A percentile compares a stretch with the other conserved stretches of the same genome.
phyloP scores from a whole-genome alignment of 2,329 filamentous ascomycete genomes.

The Colletotrichum incanum region DNA sequence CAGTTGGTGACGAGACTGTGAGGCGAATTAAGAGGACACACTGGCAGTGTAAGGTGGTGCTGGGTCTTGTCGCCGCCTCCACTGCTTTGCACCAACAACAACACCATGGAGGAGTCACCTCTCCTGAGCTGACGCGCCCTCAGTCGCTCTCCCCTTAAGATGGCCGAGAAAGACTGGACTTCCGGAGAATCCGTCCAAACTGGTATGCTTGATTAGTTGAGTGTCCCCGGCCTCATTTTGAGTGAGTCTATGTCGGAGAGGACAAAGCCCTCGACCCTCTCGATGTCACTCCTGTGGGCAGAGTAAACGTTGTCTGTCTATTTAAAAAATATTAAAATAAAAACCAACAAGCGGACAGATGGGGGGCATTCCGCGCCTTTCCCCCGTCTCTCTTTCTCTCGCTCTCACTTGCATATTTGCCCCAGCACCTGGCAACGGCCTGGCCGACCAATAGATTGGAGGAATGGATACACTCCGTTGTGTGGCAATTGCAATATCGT shows the following conservation, averaged over 20 bases:
- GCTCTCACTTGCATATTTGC: conserved; percentile 23
- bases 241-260: background rate
- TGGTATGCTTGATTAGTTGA: background rate
- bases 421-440: conserved; percentile 32
- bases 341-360: background rate
- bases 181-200: background rate
- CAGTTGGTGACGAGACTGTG: conserved; percentile 3
- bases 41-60: conserved; percentile 3
- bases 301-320: background rate
- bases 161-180: background rate
- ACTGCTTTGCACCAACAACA: conserved; percentile 22
- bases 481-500: conserved; percentile 21
- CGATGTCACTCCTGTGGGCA: background rate
- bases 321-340: too few relatives aligned
- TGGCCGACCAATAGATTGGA: conserved; percentile 19
- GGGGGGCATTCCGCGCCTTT: background rate
- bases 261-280: background rate
- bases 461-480: background rate
- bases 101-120: conserved; percentile 4
- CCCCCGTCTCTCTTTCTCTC: conserved; percentile 10
- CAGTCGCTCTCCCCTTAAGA: background rate
- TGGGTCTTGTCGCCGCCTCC: conserved; percentile 14
- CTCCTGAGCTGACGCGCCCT: background rate
- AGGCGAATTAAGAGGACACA: conserved; percentile 4
- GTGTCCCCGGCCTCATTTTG: background rate